These are phyloP conservation scores for Sporisorium exsertum DNA, from an alignment of 1,284 basidiomycete species.

Conservation along the genomic window DNA sequence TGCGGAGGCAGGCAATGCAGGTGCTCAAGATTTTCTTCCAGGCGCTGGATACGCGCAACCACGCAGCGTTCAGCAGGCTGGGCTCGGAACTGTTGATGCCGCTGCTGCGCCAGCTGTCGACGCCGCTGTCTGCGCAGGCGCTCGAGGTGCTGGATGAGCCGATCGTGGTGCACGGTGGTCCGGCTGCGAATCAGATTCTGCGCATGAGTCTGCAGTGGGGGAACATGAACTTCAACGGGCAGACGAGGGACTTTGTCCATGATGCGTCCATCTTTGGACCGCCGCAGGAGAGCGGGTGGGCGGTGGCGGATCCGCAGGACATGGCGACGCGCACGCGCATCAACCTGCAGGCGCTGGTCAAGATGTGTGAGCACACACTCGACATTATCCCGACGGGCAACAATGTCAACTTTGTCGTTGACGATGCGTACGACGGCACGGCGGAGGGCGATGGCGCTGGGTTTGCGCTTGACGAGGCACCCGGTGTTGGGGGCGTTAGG, in stretches of 20 bases:
- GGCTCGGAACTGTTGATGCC: slow-evolving; percentile 91
- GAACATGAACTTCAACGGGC: slow-evolving; percentile 32
- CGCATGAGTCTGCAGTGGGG: slow-evolving; percentile 76
- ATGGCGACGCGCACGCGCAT: slow-evolving; percentile 57
- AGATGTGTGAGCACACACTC: slow-evolving; percentile 61
- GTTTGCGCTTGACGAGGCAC: slow-evolving; percentile 40
- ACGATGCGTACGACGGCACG: slow-evolving; percentile 48
- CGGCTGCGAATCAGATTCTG: slow-evolving; percentile 83
- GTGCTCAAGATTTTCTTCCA: slow-evolving; percentile 89
- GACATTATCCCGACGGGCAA: slow-evolving; percentile 53
- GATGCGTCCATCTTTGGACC: slow-evolving; percentile 59
- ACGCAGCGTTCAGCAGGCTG: slow-evolving; percentile 75
- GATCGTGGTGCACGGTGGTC: slow-evolving; percentile 79
- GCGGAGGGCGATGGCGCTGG: slow-evolving; percentile 31
- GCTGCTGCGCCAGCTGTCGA: slow-evolving; percentile 83
- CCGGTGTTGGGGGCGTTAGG: slow-evolving; percentile 23
- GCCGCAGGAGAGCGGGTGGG: slow-evolving; percentile 63
- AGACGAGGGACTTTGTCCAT: slow-evolving; percentile 48
- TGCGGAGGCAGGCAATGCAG: slow-evolving; percentile 84
- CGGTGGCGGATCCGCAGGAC: slow-evolving; percentile 61
- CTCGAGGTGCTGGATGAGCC: slow-evolving; percentile 92
- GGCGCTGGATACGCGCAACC: slow-evolving; percentile 81
- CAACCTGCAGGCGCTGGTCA: slow-evolving; percentile 62
- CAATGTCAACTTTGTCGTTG: slow-evolving; percentile 63
- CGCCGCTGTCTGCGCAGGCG: slow-evolving; percentile 84